Base-by-base conservation (phyloP, 805 yeast genomes). In the Metschnikowia lochheadii region DNA sequence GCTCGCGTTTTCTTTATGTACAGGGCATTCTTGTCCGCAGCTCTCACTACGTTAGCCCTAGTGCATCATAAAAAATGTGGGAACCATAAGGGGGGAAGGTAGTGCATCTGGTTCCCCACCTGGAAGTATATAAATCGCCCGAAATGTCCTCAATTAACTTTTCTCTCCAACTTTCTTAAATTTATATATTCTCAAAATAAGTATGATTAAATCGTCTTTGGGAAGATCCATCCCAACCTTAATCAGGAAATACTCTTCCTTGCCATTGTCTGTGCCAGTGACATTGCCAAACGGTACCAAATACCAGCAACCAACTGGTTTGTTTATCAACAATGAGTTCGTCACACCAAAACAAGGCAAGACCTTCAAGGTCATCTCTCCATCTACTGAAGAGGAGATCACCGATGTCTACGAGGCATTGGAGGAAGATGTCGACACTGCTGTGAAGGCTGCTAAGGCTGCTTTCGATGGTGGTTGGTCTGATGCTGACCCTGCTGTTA, bases 281-380 rank as follows among this genome's bases (percentile, higher is more conserved):
- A 78, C 76, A 7, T 70, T 83, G 58, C 96, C 96, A 56, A 86
- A 85, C 61, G 96, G 96, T 40, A 70, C 71, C 32, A 70, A 75
- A 34, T 86, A 85, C 63, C 76, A 81, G 46, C 95, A 87, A 73
- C 96, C 96, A 60, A 84, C 87, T 10, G 97, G 97, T 56, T 73
- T 91, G 60, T 91, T 88, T 77, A 89, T 91, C 67, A 85, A 89
- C 75, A 88, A 88, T 69, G 88, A 88, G 67, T 89, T 86, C 62
- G 84, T 84, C 64, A 61, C 72, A 44, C 79, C 90, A 15, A 68
- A 70, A 33, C 78, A 79, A 49, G 80, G 78, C 49, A 73, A 79
- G 61, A 81, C 83, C n/a, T 72, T 86, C 51, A 78, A 79, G 56
- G 87, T 83, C 33, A 65, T 81, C 43, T 78, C 82, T 60, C 89